Conservation (phyloP, 2,329 filamentous ascomycete species). For the Microascus cirrosus region DNA sequence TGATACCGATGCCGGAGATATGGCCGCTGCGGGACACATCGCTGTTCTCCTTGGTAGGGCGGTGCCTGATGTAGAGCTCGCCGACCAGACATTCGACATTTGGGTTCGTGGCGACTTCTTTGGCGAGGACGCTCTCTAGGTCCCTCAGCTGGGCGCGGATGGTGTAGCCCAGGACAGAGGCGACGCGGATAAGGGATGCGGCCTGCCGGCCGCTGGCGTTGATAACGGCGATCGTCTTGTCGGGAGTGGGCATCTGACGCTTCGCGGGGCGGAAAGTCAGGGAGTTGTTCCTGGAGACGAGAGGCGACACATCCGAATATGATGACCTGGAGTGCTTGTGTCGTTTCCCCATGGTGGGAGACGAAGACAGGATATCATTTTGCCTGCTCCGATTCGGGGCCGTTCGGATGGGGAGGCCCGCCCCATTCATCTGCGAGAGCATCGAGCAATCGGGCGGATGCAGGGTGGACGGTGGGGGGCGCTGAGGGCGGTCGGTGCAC, state of each 20-base stretch:
- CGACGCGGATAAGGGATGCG: constrained; percentile 87
- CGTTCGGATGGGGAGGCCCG: constrained; percentile 20
- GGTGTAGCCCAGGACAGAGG: constrained; percentile 83
- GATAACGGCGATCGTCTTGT: constrained; percentile 85
- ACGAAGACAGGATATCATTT: constrained; percentile 5
- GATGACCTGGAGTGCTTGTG: constrained; percentile 53
- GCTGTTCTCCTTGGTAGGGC: constrained; percentile 27
- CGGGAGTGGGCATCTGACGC: constrained; percentile 45
- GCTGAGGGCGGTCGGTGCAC: background rate
- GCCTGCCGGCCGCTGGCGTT: constrained; percentile 94
- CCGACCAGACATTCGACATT: constrained; percentile 60
- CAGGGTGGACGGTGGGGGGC: background rate
- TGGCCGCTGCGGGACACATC: constrained; percentile 59
- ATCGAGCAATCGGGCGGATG: constrained; percentile 10
- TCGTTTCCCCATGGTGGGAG: constrained; percentile 19
- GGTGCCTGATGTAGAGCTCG: constrained; percentile 48
- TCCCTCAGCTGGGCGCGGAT: constrained; percentile 88
- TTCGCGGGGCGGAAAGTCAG: constrained; percentile 50
- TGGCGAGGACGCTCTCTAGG: constrained; percentile 75
- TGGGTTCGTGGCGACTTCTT: constrained; percentile 70
- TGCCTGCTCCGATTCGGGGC: constrained; percentile 7
- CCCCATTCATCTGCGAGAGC: constrained; percentile 20
- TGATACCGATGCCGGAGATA: constrained; percentile 56
- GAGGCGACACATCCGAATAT: constrained; percentile 48
- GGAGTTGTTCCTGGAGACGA: constrained; percentile 47